Percentiles rank a stretch among this genome's conserved stretches.
Conservation (phyloP, 2,329 filamentous ascomycete species). For the Neofusicoccum parvum region DNA sequence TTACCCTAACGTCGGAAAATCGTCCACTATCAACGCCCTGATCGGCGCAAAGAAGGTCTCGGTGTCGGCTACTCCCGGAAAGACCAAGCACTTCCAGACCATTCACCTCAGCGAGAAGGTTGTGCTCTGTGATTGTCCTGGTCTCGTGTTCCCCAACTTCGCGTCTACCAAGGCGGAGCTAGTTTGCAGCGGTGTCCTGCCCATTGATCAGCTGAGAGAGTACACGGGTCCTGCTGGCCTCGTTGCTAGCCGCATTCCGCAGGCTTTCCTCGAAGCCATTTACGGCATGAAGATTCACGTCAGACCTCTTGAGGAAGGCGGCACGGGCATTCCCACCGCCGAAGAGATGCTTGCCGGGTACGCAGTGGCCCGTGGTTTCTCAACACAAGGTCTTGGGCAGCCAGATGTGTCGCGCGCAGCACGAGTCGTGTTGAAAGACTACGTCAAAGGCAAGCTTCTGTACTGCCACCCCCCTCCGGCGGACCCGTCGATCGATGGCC, state of each 20-base stretch:
- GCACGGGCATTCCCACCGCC: constrained; percentile 81
- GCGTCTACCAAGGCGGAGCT: constrained; percentile 95
- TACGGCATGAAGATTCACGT: constrained; percentile 90
- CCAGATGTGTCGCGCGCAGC: constrained; percentile 93
- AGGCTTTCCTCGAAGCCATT: constrained; percentile 84
- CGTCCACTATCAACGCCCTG: constrained; percentile 98
- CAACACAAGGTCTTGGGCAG: constrained; percentile 83
- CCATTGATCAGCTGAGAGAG: constrained; percentile 94
- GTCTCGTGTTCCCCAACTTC: constrained; percentile 98
- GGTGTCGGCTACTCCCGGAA: constrained; percentile 94
- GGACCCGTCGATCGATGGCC: constrained; percentile 64
- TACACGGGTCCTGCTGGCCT: constrained; percentile 84
- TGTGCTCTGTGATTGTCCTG: constrained; percentile 94
- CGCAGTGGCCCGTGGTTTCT: constrained; percentile 85
- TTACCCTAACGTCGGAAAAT: constrained; percentile 99
- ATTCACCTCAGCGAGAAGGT: constrained; percentile 90
- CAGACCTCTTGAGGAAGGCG: constrained; percentile 84
- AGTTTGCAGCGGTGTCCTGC: constrained; percentile 90
- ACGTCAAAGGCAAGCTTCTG: constrained; percentile 92
- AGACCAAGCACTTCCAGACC: constrained; percentile 99
- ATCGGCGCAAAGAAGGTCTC: constrained; percentile 98
- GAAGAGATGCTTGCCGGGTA: constrained; percentile 85
- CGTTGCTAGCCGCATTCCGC: constrained; percentile 82
- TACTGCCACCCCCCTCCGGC: constrained; percentile 85
- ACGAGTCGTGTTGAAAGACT: constrained; percentile 90